Percentiles rank a stretch among this genome's conserved stretches.
Conservation (phyloP, 345 rosid genomes). For the Adansonia digitata region DNA sequence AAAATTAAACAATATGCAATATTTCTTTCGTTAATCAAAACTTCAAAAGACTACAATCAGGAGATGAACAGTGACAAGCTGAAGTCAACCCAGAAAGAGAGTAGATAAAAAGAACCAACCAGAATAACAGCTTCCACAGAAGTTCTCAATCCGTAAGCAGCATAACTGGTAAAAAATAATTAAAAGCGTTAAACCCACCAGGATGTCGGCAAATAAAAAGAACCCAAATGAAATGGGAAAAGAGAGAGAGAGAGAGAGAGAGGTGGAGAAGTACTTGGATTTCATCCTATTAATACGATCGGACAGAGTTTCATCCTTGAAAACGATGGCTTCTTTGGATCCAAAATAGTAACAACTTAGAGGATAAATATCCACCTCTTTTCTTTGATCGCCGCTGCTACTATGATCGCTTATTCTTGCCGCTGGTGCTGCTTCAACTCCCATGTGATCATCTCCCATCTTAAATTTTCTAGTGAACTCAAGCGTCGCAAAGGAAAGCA, state of each 20-base stretch:
- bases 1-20: background rate
- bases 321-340: slow-evolving; percentile 51
- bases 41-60: background rate
- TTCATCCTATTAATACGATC: slow-evolving; percentile 69
- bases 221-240: background rate
- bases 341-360: slow-evolving; percentile 76
- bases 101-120: slow-evolving; percentile 35
- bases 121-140: slow-evolving; percentile 77
- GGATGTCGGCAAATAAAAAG: background rate
- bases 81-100: background rate
- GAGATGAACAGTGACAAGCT: background rate
- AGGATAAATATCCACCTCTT: slow-evolving; percentile 53
- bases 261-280: slow-evolving; percentile 40
- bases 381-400: slow-evolving; percentile 9
- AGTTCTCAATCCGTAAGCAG: slow-evolving; percentile 69
- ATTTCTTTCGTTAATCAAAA: background rate
- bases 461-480: background rate
- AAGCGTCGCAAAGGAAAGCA: background rate
- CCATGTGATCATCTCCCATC: slow-evolving; percentile 3
- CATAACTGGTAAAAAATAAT: slow-evolving; percentile 36
- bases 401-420: background rate
- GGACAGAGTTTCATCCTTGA: slow-evolving; percentile 43
- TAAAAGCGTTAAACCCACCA: background rate
- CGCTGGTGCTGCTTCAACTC: background rate
- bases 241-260: background rate